Base-by-base conservation (phyloP, 129 eudicot genomes). In the Saposhnikovia divaricata region DNA sequence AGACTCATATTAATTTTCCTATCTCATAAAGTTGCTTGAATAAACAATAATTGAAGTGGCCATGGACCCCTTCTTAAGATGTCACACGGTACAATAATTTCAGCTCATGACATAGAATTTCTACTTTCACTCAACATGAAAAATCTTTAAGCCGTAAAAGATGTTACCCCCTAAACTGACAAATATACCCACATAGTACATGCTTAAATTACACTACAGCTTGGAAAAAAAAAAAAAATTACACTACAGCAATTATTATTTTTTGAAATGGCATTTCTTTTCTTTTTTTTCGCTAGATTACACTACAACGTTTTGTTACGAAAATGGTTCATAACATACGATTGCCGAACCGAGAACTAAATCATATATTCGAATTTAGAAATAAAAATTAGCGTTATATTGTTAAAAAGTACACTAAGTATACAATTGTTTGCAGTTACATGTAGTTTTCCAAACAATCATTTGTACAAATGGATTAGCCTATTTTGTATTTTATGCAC, bases 381-480 rank as follows among this genome's bases (percentile, higher is more conserved):
- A 34, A 34, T 34, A 34, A 43, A 7, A 43, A 43, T 0, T 43
- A 43, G 8, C n/a, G 14, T 18, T 53, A 0, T 1, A 23, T 21
- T 2, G 3, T 25, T 23, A n/a, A 59, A 59, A 2, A 1, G 68
- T 23, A 23, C 34, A 59, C 59, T n/a, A 47, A 51, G 34, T 61
- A 61, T 0, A 10, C 9, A 25, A 8, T 3, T 28, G 9, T 66
- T 66, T 66, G 42, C 39, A 28, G 72, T 66, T 66, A 28, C 21
- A 31, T 28, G 72, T 66, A 66, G 72, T 31, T 66, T 66, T 66
- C 40, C 21, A 27, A 11, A 66, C 38, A 66, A 66, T 66, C 72
- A 66, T 66, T 84, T 84, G 89, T 80, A 80, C 74, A 81, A 78
- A 81, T 83, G 76, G 59, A 81, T 79, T 21, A 39, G 19, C 48